Evolutionary conservation across 1,139 yeast species (phyloP), one percentile per base, ranked within the genome.

Genomic region (Wickerhamomyces sp.): DNA sequence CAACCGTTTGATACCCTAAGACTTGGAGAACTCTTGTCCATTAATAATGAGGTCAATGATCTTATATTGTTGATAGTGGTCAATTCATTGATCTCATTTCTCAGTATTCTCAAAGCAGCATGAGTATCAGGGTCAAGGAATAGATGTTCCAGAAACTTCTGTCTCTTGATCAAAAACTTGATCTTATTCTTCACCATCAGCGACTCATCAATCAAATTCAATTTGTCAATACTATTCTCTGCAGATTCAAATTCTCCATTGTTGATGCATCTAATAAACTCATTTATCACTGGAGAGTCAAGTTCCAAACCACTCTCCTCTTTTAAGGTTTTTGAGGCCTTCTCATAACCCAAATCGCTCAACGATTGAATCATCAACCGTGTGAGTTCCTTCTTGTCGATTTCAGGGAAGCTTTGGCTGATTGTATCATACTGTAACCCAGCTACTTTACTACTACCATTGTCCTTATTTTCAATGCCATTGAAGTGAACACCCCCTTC

Each of bases 291-390:
- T 42, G 71, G 64, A n/a, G 80, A 71, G 47, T 73, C 71, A 10
- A 68, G 56, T 48, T 67, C 65, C 35, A 69, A 50, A 23, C 71
- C 69, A 40, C 68, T 65, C 53, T 69, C 73, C 8, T 57, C 51
- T 45, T 73, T 73, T 39, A 78, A 60, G 4, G 55, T 44, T 10
- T 59, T 51, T 0, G 78, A 73, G 1, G 76, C 59, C 10, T 61
- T 54, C 8, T 59, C 48, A 53, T 73, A 75, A 4, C 82, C 83
- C 47, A 78, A 50, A 48, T 77, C 82, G 36, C 63, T 60, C 41
- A 78, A 59, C 2, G 79, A 63, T 52, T 77, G 81, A 32, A 77
- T 70, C 34, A 78, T 55, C 27, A 78, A 61, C 42, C 79, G 67
- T 1, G 79, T 69, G 11, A 76, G 65, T 55, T 78, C 81, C 14